Evolutionary conservation across 2,329 filamentous ascomycete genomes (phyloP), one percentile per base, ranked within the genome.

Genomic region (Colletotrichum salicis): DNA sequence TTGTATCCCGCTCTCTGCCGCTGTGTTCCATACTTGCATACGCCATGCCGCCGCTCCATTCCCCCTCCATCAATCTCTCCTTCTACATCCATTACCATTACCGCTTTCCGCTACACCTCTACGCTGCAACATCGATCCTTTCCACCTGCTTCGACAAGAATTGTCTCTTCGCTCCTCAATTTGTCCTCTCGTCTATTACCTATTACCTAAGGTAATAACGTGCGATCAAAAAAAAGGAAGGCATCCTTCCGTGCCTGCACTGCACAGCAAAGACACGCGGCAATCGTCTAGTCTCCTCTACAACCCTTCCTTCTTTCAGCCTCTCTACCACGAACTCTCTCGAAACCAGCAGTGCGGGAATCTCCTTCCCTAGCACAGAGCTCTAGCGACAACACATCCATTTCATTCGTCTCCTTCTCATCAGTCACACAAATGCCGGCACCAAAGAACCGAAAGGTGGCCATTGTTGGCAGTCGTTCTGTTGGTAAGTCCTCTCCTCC

Each of bases 391-490:
- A 31, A 35, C 13, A 52, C 48, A 19, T 19, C 45, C 33, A 19
- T 48, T 27, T 61, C 31, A 27, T n/a, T 60, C 37, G 63, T 62
- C 62, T 37, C 15, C 31, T 41, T 13, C 48, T 54, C 24, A 31
- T 54, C 45, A 37, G 27, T 63, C 41, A 64, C n/a, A 48, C 52
- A 79, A 75, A 94, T 94, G 91, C 87, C 91, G 76, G 84, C 92
- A 59, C 89, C 91, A 71, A 97, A 97, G 84, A 95, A 97, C 84
- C 89, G 95, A 79, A 98, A 98, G 88, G 93, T 98, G 82, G 95
- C 95, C 83, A 96, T 98, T 84, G 94, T 98, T 74, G 95, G 95
- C 85, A 97, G 94, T 85, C 92, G 95, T 79, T 96, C 95, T 73
- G 95, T 98, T 80, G 87, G 87, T 88, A 78, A 70, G 85, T 82